Base-by-base conservation (phyloP, 768 basidiomycete species). In the Amanita muscaria region DNA sequence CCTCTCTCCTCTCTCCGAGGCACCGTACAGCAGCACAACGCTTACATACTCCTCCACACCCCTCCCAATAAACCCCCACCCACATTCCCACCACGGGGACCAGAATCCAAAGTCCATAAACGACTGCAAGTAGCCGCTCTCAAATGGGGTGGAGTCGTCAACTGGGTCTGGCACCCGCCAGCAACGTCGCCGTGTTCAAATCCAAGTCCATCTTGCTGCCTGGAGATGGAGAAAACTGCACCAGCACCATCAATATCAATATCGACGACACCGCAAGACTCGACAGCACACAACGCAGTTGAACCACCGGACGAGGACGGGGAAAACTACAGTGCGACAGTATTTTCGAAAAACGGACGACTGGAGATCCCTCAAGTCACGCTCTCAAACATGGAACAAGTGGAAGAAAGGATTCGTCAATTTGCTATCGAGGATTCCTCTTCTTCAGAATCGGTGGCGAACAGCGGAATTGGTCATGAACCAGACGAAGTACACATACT, bases 1-100 rank as follows among this genome's bases (percentile, higher is more conserved):
- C 34, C 34, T 5, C 42, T 44, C n/a, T 10, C 24, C 14, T 35
- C 53, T 24, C 53, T 74, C 16, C 67, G 67, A 11, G 80, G 77
- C 27, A 80, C 80, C 0, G 73, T 64, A 5, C 65, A 73, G 3
- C 56, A 62, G 2, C 82, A 85, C 52, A 53, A 56, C 16, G 69
- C 68, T 43, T 79, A 77, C 51, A 66, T 81, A 39, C 66, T 84
- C 40, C 63, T 85, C 9, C 74, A 78, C 54, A 62, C 76, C 2
- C 27, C 27, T 12, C 7, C 27, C 27, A 52, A 59, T 1, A 54
- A 65, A 5, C 69, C 79, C 5, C 81, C n/a, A n/a, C n/a, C n/a
- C n/a, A n/a, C n/a, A n/a, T n/a, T 77, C 51, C 72, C 80, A 2
- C 53, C 69, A 24, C 67, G 67, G 16, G 29, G 29, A 11, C 57